Conservation (phyloP, 345 rosid species). For the Geranium rotundifolium region DNA sequence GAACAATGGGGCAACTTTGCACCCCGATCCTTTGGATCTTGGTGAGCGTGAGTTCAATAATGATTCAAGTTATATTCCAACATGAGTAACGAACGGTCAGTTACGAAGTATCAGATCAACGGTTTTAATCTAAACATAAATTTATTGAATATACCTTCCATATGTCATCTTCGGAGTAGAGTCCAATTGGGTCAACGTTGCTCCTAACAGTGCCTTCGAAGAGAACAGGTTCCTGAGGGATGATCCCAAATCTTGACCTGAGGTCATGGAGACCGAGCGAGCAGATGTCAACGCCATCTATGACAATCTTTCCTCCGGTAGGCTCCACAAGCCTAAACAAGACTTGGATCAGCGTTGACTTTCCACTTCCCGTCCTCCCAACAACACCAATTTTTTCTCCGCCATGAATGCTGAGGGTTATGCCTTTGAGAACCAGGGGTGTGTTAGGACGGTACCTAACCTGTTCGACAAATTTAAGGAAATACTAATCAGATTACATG, state of each 20-base stretch:
- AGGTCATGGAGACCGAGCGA: constrained; percentile 79
- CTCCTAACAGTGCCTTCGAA: constrained; percentile 95
- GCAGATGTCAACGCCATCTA: constrained; percentile 71
- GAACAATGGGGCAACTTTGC: too few relatives aligned
- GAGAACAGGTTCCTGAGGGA: constrained; percentile 93
- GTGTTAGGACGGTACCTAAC: constrained; percentile 83
- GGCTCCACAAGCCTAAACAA: constrained; percentile 90
- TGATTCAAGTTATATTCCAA: too few relatives aligned
- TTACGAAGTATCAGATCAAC: too few relatives aligned
- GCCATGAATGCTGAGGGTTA: constrained; percentile 58
- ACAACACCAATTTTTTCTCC: constrained; percentile 90
- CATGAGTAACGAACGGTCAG: too few relatives aligned
- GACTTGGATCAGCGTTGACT: constrained; percentile 84
- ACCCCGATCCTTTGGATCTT: too few relatives aligned
- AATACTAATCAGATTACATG: background rate
- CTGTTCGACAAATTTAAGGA: constrained; percentile 23
- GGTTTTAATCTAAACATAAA: too few relatives aligned
- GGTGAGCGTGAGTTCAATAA: too few relatives aligned
- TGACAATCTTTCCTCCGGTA: constrained; percentile 58
- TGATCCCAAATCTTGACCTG: constrained; percentile 85
- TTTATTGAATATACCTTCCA: constrained; percentile 49
- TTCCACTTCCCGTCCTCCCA: constrained; percentile 95
- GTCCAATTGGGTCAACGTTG: constrained; percentile 77
- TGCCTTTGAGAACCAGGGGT: constrained; percentile 80
- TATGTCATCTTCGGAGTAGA: constrained; percentile 70